Conservation (phyloP, 192 early-diverging fungal species). For the Coemansia furcata region DNA sequence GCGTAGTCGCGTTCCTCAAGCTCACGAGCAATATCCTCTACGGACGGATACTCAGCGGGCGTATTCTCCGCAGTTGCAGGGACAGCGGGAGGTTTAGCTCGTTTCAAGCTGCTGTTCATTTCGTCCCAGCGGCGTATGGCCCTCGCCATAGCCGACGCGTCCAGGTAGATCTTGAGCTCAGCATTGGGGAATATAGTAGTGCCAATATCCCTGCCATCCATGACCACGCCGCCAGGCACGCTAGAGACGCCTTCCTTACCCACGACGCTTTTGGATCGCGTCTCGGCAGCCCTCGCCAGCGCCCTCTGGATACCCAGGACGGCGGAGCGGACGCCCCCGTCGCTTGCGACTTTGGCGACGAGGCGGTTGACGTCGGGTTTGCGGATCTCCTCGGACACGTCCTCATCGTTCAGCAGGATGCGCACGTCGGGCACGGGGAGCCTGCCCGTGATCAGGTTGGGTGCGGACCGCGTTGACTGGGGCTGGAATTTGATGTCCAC, state of each 20-base stretch:
- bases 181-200: slow-evolving; percentile 72
- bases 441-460: slow-evolving; percentile 11
- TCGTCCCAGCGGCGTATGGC: slow-evolving; percentile 69
- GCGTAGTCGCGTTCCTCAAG: slow-evolving; percentile 64
- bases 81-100: background rate
- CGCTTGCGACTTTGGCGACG: slow-evolving; percentile 62
- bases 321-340: slow-evolving; percentile 54
- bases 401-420: slow-evolving; percentile 56
- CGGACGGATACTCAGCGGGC: slow-evolving; percentile 26
- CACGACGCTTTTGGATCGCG: slow-evolving; percentile 2
- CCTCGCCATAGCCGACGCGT: slow-evolving; percentile 61
- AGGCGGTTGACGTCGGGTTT: slow-evolving; percentile 55
- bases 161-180: slow-evolving; percentile 74
- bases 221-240: slow-evolving; percentile 60
- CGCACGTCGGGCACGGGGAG: slow-evolving; percentile 36
- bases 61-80: background rate
- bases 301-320: slow-evolving; percentile 57
- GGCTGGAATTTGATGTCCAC: slow-evolving; percentile 36
- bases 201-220: slow-evolving; percentile 85
- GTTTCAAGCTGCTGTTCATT: slow-evolving; percentile 39
- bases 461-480: background rate
- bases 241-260: background rate
- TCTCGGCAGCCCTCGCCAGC: slow-evolving; percentile 47
- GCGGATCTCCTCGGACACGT: slow-evolving; percentile 66
- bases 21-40: slow-evolving; percentile 60